A percentile compares a stretch with the other conserved stretches of the same genome.
These are phyloP conservation scores for Stagonosporopsis vannaccii DNA, from an alignment of 2,329 filamentous ascomycete species.

Conservation along the genomic window DNA sequence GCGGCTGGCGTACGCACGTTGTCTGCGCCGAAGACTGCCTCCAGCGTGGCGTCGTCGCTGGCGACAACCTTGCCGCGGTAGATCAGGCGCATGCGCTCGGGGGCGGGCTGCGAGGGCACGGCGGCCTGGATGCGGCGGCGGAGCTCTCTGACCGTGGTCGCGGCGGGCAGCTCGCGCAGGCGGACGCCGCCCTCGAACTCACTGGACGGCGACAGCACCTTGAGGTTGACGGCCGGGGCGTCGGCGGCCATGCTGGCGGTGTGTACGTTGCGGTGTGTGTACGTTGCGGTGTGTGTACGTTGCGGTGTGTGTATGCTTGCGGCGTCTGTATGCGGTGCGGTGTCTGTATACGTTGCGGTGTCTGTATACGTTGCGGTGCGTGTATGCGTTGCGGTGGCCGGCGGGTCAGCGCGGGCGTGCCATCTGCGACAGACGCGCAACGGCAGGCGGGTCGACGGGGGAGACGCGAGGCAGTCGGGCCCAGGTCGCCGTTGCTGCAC, in stretches of 20 bases:
- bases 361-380: constrained; percentile 45
- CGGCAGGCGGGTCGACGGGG: background rate
- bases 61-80: constrained; percentile 63
- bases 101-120: constrained; percentile 51
- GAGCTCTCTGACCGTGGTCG: constrained; percentile 60
- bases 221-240: constrained; percentile 42
- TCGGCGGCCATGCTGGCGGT: constrained; percentile 34
- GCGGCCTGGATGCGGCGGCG: constrained; percentile 60
- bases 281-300: background rate
- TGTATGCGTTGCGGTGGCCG: constrained; percentile 44
- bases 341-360: constrained; percentile 19
- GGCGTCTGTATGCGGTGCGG: constrained; percentile 22
- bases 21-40: constrained; percentile 58
- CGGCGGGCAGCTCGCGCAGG: constrained; percentile 41
- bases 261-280: background rate
- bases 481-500: background rate
- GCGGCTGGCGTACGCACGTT: constrained; percentile 51
- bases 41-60: constrained; percentile 58
- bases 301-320: constrained; percentile 37
- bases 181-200: constrained; percentile 47
- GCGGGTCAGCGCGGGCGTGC: constrained; percentile 22
- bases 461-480: background rate
- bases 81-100: constrained; percentile 63
- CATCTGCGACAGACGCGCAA: constrained; percentile 9
- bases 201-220: constrained; percentile 49